These are phyloP conservation scores for Colletotrichum zoysiae DNA, from an alignment of 2,329 filamentous ascomycete species.

Conservation along the genomic window DNA sequence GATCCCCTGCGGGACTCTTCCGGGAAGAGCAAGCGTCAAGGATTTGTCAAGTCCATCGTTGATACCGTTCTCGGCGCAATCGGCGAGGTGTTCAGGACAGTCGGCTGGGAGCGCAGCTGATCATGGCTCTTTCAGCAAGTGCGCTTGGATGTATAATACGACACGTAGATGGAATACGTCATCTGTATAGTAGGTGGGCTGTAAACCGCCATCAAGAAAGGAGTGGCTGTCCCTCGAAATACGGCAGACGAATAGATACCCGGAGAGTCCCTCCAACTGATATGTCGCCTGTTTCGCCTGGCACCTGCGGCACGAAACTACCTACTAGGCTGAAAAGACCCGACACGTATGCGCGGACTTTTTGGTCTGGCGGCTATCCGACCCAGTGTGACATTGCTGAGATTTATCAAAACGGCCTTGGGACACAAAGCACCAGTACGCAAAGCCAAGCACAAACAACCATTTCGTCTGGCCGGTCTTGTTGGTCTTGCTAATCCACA, in stretches of 20 bases:
- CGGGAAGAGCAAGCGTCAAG: slow-evolving; percentile 67
- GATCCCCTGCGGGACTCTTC: slow-evolving; percentile 61
- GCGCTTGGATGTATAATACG: not conserved
- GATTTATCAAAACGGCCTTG: not conserved
- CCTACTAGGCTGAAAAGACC: not conserved
- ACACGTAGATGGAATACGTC: slow-evolving; percentile 17
- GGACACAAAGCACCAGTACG: not conserved
- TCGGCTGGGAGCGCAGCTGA: slow-evolving; percentile 42
- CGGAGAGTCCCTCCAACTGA: slow-evolving; percentile 4
- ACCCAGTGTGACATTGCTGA: not conserved
- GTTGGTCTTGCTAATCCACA: not conserved
- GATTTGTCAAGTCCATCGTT: slow-evolving; percentile 75
- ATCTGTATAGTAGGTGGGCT: slow-evolving; percentile 4
- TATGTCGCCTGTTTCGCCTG: not conserved
- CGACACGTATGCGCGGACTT: not conserved
- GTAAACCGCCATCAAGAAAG: not conserved
- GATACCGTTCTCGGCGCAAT: slow-evolving; percentile 68
- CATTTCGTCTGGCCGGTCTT: not conserved
- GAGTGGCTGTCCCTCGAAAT: not conserved
- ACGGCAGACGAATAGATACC: slow-evolving; percentile 17
- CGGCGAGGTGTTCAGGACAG: slow-evolving; percentile 53
- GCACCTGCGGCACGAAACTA: too few relatives aligned
- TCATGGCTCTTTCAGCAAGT: not conserved
- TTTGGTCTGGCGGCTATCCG: not conserved
- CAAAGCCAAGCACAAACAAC: not conserved